Evolutionary conservation across 768 basidiomycete species (phyloP).

Genomic region (Inosperma sp.): DNA sequence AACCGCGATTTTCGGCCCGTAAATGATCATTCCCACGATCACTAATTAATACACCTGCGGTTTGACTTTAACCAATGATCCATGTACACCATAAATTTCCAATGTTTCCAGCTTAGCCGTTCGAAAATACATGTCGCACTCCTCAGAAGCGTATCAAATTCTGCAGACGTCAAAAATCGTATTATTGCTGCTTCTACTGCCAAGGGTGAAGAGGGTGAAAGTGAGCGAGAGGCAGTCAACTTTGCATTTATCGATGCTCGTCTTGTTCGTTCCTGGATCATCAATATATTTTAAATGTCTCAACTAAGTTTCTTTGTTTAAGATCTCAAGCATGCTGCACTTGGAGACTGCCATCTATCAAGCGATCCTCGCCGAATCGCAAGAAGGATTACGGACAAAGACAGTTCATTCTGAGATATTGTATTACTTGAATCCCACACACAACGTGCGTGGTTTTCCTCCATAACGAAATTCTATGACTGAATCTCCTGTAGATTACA

Average conservation of each 20-base stretch:
- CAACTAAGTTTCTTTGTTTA: constrained; percentile 2
- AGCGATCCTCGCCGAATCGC: constrained; percentile 65
- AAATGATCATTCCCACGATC: too few relatives aligned
- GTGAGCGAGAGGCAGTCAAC: constrained; percentile 72
- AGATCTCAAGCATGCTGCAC: constrained; percentile 82
- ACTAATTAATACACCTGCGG: too few relatives aligned
- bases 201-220: constrained; percentile 55
- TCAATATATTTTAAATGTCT: constrained; percentile 6
- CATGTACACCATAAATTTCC: not conserved
- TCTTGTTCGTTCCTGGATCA: constrained; percentile 49
- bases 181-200: constrained; percentile 68
- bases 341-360: constrained; percentile 82
- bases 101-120: not conserved
- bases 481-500: constrained; percentile 54
- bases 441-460: constrained; percentile 51
- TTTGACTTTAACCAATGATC: too few relatives aligned
- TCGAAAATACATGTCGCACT: not conserved
- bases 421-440: constrained; percentile 81
- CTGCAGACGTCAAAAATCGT: constrained; percentile 52
- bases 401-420: constrained; percentile 90
- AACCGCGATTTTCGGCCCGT: too few relatives aligned
- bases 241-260: constrained; percentile 88
- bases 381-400: constrained; percentile 62
- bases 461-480: not conserved
- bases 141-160: constrained; percentile 59